phyloP scores from a whole-genome alignment of 495 filamentous ascomycete genomes.

The Letharia columbiana region DNA sequence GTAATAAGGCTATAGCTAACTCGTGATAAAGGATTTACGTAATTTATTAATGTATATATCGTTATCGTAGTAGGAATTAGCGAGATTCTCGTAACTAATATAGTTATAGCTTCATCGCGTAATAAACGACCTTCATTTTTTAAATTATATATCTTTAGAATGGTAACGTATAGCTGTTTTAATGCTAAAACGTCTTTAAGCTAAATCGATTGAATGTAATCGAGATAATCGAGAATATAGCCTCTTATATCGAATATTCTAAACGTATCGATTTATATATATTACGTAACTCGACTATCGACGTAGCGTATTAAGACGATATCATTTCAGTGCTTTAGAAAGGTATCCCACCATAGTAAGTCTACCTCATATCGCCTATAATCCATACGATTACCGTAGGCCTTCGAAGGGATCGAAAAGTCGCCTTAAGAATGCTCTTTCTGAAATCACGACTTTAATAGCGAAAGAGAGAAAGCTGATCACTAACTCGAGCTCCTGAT shows the following conservation, averaged over 20 bases:
- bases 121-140: background rate
- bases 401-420: too few species aligned
- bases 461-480: too few species aligned
- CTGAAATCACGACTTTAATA: too few species aligned
- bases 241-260: background rate
- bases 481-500: too few species aligned
- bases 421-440: too few species aligned
- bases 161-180: background rate
- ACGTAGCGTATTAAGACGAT: background rate
- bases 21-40: background rate
- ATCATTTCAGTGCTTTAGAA: background rate
- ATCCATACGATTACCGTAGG: too few species aligned
- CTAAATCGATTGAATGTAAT: too few species aligned
- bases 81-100: too few species aligned
- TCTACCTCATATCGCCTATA: background rate
- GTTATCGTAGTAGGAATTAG: too few species aligned
- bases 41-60: too few species aligned
- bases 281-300: too few species aligned
- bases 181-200: background rate
- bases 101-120: background rate
- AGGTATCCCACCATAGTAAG: too few species aligned
- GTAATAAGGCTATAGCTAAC: background rate
- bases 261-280: background rate
- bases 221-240: background rate
- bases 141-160: background rate